Evolutionary conservation across 768 basidiomycete genomes (phyloP), one percentile per base, ranked within the genome.

Genomic region (Thelephora aurantiotincta): DNA sequence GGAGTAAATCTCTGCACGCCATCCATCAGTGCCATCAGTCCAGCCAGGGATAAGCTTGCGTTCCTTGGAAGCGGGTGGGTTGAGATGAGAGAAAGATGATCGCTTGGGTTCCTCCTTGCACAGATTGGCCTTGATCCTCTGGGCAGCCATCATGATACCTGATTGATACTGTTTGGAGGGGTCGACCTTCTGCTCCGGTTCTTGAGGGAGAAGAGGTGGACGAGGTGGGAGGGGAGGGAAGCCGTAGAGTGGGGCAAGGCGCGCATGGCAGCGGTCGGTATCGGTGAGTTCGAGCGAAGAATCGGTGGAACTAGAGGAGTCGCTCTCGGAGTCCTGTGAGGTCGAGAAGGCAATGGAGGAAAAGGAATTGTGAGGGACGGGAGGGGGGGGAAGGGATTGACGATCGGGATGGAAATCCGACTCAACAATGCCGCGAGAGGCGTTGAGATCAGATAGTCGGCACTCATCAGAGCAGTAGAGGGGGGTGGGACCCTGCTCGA

Each of bases 381-480:
- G 62, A 30, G 68, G 70, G 13, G 68, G 56, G 6, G 60, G 63
- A 6, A 69, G 67, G 1, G 62, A 63, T 4, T 36, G 46, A 11
- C 58, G 55, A 18, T 58, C 59, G 23, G 74, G 76, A 53, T 75
- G 60, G 59, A 69, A 74, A 52, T 72, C 59, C 57, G 70, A 65
- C 46, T 68, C 68, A 43, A 72, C 63, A 45, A 59, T 64, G 33
- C 65, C 65, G 35, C 66, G 59, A 22, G 56, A 57, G 55, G 60
- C 60, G 55, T 68, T 66, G 54, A 78, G 58, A 60, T 89, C 86
- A 35, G 65, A 64, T 36, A 78, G 60, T 50, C 74, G 70, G 59
- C 86, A 90, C 56, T 80, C 74, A 52, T 85, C 82, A 1, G 85
- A 88, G 64, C 86, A 90, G 65, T 90, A 89, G 50, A 89, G 72